Evolutionary conservation across 2,329 filamentous ascomycete species (phyloP).

Genomic region (Phoma sp.): DNA sequence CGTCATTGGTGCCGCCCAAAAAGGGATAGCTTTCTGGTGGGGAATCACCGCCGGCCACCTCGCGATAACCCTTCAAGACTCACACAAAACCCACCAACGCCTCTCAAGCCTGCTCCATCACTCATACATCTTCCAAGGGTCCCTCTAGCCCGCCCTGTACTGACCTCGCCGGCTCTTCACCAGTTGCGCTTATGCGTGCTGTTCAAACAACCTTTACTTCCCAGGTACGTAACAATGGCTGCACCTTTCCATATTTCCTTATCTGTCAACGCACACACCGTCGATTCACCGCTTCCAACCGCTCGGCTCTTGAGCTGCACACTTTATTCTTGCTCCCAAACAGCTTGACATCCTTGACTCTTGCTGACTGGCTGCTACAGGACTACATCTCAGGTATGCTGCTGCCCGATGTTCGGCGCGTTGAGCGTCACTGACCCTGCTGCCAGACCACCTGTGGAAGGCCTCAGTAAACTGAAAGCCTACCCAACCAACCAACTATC

Average conservation of each 20-base stretch:
- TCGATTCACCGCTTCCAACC: conserved; percentile 33
- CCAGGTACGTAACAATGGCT: conserved; percentile 54
- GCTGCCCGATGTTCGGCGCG: conserved; percentile 22
- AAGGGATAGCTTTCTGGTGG: conserved; percentile 3
- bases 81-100: conserved; percentile 24
- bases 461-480: conserved; percentile 66
- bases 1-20: conserved; percentile 21
- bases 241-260: conserved; percentile 27
- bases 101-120: conserved; percentile 11
- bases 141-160: conserved; percentile 32
- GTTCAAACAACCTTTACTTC: conserved; percentile 61
- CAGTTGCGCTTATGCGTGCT: conserved; percentile 57
- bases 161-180: conserved; percentile 34
- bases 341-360: conserved; percentile 20
- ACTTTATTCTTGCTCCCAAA: conserved; percentile 8
- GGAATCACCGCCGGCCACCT: conserved; percentile 15
- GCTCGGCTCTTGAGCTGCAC: conserved; percentile 14
- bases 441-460: conserved; percentile 71
- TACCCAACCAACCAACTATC: conserved; percentile 25
- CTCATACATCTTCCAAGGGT: conserved; percentile 29
- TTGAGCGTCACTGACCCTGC: conserved; percentile 31
- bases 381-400: conserved; percentile 70
- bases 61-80: conserved; percentile 24
- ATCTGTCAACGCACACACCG: conserved; percentile 42
- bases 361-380: conserved; percentile 53